Evolutionary conservation across 2,329 filamentous ascomycete species (phyloP).

Genomic region (Hysterium pulicare): DNA sequence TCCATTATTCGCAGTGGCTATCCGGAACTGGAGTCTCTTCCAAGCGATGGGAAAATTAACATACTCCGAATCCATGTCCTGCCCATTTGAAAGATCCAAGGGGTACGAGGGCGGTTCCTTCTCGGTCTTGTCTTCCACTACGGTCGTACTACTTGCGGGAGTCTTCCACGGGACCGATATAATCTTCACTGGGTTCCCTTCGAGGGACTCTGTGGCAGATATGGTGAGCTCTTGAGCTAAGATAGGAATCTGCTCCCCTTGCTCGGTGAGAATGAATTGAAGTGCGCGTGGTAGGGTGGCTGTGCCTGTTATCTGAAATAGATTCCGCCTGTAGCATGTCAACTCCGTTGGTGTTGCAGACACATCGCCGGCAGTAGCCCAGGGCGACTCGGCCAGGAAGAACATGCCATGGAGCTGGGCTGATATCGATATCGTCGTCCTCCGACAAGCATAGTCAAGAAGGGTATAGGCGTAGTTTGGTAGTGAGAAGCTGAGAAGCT

Average conservation of each 20-base stretch:
- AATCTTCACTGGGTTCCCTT: slow-evolving; percentile 85
- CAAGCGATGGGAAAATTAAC: slow-evolving; percentile 91
- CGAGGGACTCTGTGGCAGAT: slow-evolving; percentile 90
- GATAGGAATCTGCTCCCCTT: slow-evolving; percentile 79
- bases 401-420: slow-evolving; percentile 87
- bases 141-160: slow-evolving; percentile 73
- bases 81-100: slow-evolving; percentile 62
- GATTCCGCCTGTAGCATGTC: slow-evolving; percentile 91
- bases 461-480: slow-evolving; percentile 54
- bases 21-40: slow-evolving; percentile 89
- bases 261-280: slow-evolving; percentile 76
- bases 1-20: slow-evolving; percentile 94
- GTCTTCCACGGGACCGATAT: slow-evolving; percentile 99
- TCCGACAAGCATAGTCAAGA: slow-evolving; percentile 63
- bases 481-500: slow-evolving; percentile 51
- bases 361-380: slow-evolving; percentile 56
- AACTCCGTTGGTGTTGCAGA: slow-evolving; percentile 70
- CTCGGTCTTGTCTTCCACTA: slow-evolving; percentile 65
- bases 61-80: slow-evolving; percentile 74
- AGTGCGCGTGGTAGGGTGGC: slow-evolving; percentile 76
- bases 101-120: slow-evolving; percentile 84
- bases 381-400: slow-evolving; percentile 76
- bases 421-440: slow-evolving; percentile 63
- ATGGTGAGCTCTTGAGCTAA: slow-evolving; percentile 81
- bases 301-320: slow-evolving; percentile 93